Percentiles rank a stretch among this genome's conserved stretches.
Evolutionary conservation across 306 rosid genomes (phyloP).

Genomic region (Pyrus communis): DNA sequence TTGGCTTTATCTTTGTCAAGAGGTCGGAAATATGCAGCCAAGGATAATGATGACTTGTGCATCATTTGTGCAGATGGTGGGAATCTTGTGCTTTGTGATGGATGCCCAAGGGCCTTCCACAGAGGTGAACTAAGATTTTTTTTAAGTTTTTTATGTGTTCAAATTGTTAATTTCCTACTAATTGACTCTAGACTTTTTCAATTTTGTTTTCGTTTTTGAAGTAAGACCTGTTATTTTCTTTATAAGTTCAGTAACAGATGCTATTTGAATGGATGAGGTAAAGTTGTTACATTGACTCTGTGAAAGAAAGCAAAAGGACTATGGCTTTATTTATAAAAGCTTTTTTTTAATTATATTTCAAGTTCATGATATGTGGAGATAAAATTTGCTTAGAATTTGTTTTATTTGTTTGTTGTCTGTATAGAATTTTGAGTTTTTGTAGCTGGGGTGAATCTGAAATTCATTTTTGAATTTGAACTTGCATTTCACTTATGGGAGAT

Average conservation of each 20-base stretch:
- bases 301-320: background rate
- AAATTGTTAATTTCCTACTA: background rate
- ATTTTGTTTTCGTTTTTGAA: background rate
- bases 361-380: background rate
- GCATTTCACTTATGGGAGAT: background rate
- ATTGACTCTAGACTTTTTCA: background rate
- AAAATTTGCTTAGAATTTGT: background rate
- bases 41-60: constrained; percentile 87
- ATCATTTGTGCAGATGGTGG: constrained; percentile 95
- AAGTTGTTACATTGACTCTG: background rate
- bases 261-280: background rate
- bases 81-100: constrained; percentile 91
- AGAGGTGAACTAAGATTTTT: constrained; percentile 46
- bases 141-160: background rate
- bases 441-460: background rate
- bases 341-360: background rate
- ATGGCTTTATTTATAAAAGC: background rate
- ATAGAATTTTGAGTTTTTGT: background rate
- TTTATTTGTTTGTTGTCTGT: background rate
- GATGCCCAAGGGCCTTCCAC: constrained; percentile 97
- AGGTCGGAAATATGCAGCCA: constrained; percentile 72
- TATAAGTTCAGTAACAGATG: background rate
- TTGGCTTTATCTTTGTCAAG: constrained; percentile 80
- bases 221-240: background rate
- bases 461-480: background rate